phyloP scores from a whole-genome alignment of 176 grass and related monocot species.

The Elaeis guineensis region DNA sequence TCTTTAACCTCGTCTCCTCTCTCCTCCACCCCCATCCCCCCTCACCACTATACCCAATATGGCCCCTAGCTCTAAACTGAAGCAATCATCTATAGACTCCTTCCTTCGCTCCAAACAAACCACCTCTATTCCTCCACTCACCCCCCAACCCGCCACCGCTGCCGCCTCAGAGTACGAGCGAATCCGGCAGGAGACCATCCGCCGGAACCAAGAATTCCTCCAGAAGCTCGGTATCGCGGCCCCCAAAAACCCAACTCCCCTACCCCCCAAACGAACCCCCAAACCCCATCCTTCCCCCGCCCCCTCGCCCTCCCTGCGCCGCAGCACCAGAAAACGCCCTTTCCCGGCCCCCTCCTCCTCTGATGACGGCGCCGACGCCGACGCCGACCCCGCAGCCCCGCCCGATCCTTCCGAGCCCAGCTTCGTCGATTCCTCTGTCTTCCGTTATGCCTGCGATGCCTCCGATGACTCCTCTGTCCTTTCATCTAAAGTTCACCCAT shows the following conservation, averaged over 20 bases:
- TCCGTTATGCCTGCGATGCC: background rate
- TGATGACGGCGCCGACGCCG: background rate
- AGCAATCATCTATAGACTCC: too few species aligned
- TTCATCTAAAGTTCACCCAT: background rate
- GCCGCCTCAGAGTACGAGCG: constrained; percentile 1
- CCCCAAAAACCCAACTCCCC: too few species aligned
- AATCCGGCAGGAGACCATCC: constrained; percentile 4
- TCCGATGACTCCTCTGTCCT: too few species aligned
- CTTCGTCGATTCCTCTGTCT: background rate
- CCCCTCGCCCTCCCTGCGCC: background rate
- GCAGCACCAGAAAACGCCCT: background rate
- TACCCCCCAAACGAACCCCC: background rate
- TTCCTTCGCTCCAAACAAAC: too few species aligned
- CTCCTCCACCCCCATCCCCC: too few species aligned
- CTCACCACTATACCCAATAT: background rate
- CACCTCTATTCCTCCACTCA: too few species aligned
- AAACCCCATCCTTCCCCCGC: background rate
- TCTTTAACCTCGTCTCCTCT: too few species aligned
- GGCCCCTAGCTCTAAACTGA: too few species aligned
- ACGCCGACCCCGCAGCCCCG: background rate
- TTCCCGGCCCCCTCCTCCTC: background rate
- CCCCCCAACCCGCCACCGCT: background rate
- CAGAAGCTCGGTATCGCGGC: constrained; percentile 1
- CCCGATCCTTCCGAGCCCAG: background rate
- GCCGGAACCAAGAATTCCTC: constrained; percentile 16